phyloP scores from a whole-genome alignment of 2,329 filamentous ascomycete species.

The Gnomoniopsis sp. region DNA sequence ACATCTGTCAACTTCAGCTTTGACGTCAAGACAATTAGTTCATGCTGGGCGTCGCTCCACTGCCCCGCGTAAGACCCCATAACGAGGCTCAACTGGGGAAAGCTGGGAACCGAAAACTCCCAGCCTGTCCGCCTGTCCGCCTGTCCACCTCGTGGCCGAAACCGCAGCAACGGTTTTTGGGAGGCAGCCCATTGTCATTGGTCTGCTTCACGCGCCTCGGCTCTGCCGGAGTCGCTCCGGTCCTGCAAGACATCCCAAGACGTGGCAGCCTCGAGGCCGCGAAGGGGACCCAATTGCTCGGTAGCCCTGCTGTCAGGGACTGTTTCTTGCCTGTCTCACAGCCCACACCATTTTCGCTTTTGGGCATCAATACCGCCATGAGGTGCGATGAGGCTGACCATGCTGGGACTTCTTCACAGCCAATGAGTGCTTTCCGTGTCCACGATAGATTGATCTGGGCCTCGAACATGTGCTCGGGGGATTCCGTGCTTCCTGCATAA shows the following conservation, averaged over 20 bases:
- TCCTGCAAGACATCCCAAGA: slow-evolving; percentile 9
- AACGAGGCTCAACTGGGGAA: slow-evolving; percentile 2
- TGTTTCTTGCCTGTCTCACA: not conserved
- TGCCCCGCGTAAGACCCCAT: not conserved
- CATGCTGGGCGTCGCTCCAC: slow-evolving; percentile 14
- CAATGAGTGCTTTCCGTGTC: not conserved
- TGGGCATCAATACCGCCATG: slow-evolving; percentile 16
- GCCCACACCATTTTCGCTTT: slow-evolving; percentile 15
- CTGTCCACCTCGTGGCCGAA: not conserved
- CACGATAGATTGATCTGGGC: not conserved
- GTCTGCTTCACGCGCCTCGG: slow-evolving; percentile 1
- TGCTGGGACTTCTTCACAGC: slow-evolving; percentile 9
- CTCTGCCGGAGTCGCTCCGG: slow-evolving; percentile 2
- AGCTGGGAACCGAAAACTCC: not conserved
- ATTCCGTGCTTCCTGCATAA: not conserved
- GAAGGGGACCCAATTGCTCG: not conserved
- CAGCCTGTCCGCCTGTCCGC: not conserved
- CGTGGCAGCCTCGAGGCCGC: slow-evolving; percentile 2
- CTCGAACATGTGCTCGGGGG: not conserved
- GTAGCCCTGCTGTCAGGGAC: not conserved
- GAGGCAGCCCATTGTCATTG: slow-evolving; percentile 10
- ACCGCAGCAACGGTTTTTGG: not conserved
- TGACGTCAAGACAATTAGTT: slow-evolving; percentile 14
- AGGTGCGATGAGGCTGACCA: slow-evolving; percentile 11
- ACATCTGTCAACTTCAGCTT: not conserved